A percentile compares a stretch with the other conserved stretches of the same genome.
These are phyloP conservation scores for Hymenoscyphus scutula DNA, from an alignment of 2,329 filamentous ascomycete genomes.

Conservation along the genomic window DNA sequence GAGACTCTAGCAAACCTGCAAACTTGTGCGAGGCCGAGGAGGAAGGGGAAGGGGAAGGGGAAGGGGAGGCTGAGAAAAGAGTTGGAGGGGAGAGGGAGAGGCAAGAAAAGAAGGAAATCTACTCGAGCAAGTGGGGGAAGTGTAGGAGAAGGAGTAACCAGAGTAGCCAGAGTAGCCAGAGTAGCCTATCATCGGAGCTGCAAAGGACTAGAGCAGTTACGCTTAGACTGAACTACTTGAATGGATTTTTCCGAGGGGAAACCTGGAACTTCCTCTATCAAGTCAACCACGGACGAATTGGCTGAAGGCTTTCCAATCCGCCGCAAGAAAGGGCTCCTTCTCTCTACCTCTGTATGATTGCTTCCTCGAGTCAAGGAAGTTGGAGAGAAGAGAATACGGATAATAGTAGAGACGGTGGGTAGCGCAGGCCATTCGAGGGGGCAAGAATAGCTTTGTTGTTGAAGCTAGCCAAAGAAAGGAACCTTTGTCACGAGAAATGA, in stretches of 20 bases:
- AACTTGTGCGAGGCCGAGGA: constrained; percentile 4
- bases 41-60: not conserved
- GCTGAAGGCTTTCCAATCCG: not conserved
- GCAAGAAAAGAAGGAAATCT: constrained; percentile 1
- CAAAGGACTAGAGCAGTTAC: not conserved
- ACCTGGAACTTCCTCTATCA: not conserved
- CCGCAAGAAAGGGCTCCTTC: not conserved
- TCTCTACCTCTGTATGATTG: not conserved
- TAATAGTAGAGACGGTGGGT: not conserved
- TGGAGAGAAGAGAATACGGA: not conserved
- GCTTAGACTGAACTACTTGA: not conserved
- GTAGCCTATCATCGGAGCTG: not conserved
- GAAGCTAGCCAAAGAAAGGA: not conserved
- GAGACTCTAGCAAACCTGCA: constrained; percentile 4
- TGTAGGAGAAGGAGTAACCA: not conserved
- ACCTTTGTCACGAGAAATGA: constrained; percentile 1
- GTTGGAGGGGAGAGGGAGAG: not conserved
- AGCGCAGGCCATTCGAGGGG: not conserved
- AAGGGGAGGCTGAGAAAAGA: not conserved
- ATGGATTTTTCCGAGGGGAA: not conserved
- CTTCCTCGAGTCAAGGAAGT: not conserved
- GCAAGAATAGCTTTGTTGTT: not conserved
- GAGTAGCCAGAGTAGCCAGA: too few species aligned
- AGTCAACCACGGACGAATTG: not conserved
- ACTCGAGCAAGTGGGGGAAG: not conserved